A percentile compares a stretch with the other conserved stretches of the same genome.
Evolutionary conservation across 108 stramenopile genomes (phyloP).

Genomic region (Mediolabrus comicus): DNA sequence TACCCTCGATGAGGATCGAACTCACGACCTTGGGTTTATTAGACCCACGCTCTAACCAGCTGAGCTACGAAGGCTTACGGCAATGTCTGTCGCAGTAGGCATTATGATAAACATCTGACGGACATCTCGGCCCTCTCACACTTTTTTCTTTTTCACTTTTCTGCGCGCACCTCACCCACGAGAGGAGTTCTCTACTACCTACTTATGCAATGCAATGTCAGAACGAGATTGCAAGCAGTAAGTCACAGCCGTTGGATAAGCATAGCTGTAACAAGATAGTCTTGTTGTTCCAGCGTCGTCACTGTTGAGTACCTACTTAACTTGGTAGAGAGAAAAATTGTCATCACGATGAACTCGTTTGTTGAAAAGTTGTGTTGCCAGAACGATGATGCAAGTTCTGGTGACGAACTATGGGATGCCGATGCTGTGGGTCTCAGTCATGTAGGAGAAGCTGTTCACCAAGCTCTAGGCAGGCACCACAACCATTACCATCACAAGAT

Average conservation of each 20-base stretch:
- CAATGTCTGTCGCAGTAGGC: neutral
- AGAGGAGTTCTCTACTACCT: no score
- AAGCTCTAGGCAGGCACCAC: constrained; percentile 52
- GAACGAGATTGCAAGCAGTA: no score
- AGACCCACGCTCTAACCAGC: constrained; percentile 66
- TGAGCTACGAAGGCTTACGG: constrained; percentile 47
- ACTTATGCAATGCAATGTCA: no score
- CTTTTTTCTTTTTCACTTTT: no score
- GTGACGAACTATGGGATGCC: constrained; percentile 54
- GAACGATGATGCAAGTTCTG: constrained; percentile 50
- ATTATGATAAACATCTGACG: neutral
- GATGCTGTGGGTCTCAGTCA: constrained; percentile 44
- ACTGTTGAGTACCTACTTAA: no score
- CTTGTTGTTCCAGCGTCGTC: no score
- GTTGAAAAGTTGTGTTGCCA: constrained; percentile 14
- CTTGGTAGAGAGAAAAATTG: no score
- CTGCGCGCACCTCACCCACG: no score
- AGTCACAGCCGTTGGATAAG: no score
- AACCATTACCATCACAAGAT: constrained; percentile 51
- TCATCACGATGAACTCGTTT: constrained; percentile 12
- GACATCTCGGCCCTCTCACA: neutral
- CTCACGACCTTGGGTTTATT: constrained; percentile 69
- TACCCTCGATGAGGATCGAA: constrained; percentile 59
- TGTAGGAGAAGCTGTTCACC: constrained; percentile 52
- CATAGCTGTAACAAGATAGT: no score